Conservation (phyloP, 352 stramenopile genomes). For the Phytophthora idaei region DNA sequence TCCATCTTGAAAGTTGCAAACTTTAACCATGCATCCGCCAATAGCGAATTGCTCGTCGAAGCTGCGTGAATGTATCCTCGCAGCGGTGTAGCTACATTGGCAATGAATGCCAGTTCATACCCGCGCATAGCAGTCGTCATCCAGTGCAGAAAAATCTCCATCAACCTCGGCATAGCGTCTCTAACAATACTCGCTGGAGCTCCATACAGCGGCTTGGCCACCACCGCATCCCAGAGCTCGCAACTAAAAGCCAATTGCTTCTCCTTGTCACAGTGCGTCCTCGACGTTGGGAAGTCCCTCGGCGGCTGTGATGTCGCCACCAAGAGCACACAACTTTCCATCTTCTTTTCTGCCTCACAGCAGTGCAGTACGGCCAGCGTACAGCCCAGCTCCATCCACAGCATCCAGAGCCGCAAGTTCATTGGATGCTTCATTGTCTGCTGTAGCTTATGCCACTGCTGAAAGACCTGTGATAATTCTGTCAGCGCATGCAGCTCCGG, state of each 20-base stretch:
- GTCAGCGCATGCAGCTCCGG: background rate
- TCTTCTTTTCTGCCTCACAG: constrained; percentile 1
- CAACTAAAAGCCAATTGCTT: constrained; percentile 30
- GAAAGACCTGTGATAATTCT: constrained; percentile 24
- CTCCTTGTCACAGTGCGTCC: constrained; percentile 27
- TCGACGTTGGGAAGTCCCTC: constrained; percentile 17
- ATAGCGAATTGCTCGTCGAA: constrained; percentile 3
- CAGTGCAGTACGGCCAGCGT: constrained; percentile 25
- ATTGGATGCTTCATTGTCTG: constrained; percentile 14
- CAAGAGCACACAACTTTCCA: constrained; percentile 3
- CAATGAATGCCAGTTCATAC: constrained; percentile 44
- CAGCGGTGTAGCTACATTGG: constrained; percentile 31
- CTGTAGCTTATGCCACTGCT: constrained; percentile 31
- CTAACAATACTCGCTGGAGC: background rate
- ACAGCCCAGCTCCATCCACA: constrained; percentile 40
- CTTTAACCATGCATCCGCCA: constrained; percentile 22
- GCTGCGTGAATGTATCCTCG: constrained; percentile 20
- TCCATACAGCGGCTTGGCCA: constrained; percentile 27
- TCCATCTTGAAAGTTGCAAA: constrained; percentile 15
- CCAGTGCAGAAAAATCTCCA: constrained; percentile 39
- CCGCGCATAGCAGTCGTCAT: constrained; percentile 36
- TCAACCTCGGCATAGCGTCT: constrained; percentile 10
- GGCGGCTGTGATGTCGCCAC: constrained; percentile 12
- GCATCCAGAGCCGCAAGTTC: constrained; percentile 29
- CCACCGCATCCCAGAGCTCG: constrained; percentile 31